phyloP scores from a whole-genome alignment of 352 stramenopile species.

The Phytopythium delawarense region DNA sequence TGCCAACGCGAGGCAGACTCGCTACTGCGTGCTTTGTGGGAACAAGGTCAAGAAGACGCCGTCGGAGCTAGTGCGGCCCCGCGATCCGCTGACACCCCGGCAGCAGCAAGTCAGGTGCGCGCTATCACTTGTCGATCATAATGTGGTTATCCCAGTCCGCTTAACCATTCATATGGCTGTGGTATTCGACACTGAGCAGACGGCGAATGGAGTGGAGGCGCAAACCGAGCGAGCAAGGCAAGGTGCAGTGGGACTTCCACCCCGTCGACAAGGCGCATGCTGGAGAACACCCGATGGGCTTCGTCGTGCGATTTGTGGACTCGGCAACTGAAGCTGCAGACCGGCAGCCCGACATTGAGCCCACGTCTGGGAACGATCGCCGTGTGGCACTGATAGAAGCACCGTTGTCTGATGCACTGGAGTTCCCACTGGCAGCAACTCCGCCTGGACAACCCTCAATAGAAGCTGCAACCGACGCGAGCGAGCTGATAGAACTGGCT shows the following conservation, averaged over 20 bases:
- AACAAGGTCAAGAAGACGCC: conserved; percentile 25
- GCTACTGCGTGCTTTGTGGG: conserved; percentile 40
- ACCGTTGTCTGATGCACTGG: conserved; percentile 9
- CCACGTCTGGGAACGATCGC: neutral
- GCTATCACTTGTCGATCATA: neutral
- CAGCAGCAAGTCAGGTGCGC: conserved; percentile 16
- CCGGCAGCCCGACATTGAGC: neutral
- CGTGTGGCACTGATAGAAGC: neutral
- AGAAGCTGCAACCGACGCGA: conserved; percentile 1
- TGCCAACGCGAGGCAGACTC: conserved; percentile 36
- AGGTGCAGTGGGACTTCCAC: conserved; percentile 9
- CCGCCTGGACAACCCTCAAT: neutral
- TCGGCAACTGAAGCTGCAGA: neutral
- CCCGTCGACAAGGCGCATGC: neutral
- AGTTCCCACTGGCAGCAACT: conserved; percentile 13
- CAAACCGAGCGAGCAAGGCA: conserved; percentile 1
- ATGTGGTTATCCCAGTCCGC: neutral
- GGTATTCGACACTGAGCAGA: conserved; percentile 3
- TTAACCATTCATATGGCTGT: neutral
- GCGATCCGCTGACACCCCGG: conserved; percentile 10
- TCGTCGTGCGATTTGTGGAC: neutral
- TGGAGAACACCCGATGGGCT: neutral
- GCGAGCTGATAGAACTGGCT: conserved; percentile 25
- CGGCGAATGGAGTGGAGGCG: conserved; percentile 22
- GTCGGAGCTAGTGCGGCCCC: conserved; percentile 14